A percentile compares a stretch with the other conserved stretches of the same genome.
These are phyloP conservation scores for Linnemannia exigua DNA, from an alignment of 192 early-diverging fungal genomes.

Conservation along the genomic window DNA sequence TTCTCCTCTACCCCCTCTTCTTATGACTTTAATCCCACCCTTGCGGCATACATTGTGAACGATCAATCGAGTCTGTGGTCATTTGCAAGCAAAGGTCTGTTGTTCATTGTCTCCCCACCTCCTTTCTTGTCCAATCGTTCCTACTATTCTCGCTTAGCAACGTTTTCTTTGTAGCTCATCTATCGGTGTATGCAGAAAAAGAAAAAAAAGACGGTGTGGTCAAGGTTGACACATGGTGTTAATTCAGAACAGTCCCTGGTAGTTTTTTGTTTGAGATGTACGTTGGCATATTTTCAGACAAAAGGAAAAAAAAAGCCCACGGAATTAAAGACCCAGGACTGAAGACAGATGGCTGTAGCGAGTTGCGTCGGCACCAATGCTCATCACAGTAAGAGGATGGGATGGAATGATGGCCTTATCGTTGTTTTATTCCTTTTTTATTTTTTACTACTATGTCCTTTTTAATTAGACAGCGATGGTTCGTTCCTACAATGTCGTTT, in stretches of 20 bases:
- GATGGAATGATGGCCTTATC: not conserved
- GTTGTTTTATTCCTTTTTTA: not conserved
- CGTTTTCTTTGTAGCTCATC: no score
- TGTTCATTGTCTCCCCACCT: not conserved
- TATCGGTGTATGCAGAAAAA: no score
- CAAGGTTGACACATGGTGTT: no score
- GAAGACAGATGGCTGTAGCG: not conserved
- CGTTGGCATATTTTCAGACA: no score
- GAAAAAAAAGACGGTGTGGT: no score
- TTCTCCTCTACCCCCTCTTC: not conserved
- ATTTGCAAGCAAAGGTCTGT: not conserved
- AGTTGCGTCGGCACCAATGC: not conserved
- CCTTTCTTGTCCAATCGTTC: not conserved
- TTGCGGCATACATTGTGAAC: not conserved
- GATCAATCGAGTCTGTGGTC: not conserved
- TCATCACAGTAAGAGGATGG: not conserved
- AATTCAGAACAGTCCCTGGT: no score
- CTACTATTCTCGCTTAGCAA: no score
- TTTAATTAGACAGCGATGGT: not conserved
- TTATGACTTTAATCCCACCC: not conserved
- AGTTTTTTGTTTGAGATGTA: no score
- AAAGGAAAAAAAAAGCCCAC: not conserved
- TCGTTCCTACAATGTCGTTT: no score
- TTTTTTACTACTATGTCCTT: not conserved
- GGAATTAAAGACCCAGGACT: not conserved